Percentiles rank a stretch among this genome's conserved stretches.
Conservation (phyloP, 1,284 basidiomycete genomes). For the Cryptococcus hybrid region DNA sequence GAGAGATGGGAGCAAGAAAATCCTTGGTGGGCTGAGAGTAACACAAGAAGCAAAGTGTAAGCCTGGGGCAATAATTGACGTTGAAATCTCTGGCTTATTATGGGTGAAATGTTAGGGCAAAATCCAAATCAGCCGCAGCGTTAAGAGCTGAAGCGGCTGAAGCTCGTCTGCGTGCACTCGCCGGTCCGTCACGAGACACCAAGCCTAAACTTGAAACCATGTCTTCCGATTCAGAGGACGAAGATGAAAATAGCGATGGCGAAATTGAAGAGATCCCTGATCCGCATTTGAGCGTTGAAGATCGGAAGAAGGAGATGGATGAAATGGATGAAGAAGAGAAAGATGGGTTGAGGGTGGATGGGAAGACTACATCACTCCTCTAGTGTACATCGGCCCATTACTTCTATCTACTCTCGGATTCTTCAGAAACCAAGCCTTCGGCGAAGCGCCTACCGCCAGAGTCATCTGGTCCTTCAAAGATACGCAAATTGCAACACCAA, state of each 20-base stretch:
- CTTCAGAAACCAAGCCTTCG: neutral
- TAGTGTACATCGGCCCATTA: too few relatives aligned
- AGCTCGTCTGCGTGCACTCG: slow-evolving; percentile 25
- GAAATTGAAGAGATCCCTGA: slow-evolving; percentile 21
- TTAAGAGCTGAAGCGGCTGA: slow-evolving; percentile 42
- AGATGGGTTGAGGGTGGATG: slow-evolving; percentile 32
- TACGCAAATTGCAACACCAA: neutral
- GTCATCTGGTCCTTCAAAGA: neutral
- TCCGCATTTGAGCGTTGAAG: slow-evolving; percentile 27
- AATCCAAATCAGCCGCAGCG: slow-evolving; percentile 41
- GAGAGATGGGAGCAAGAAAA: slow-evolving; percentile 30
- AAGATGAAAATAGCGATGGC: slow-evolving; percentile 6
- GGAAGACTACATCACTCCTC: slow-evolving; percentile 26
- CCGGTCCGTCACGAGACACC: slow-evolving; percentile 4
- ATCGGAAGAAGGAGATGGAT: slow-evolving; percentile 31
- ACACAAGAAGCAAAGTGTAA: slow-evolving; percentile 39
- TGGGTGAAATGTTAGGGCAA: slow-evolving; percentile 22
- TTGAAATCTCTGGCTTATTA: neutral
- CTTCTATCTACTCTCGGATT: too few relatives aligned
- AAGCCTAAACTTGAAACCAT: slow-evolving; percentile 6
- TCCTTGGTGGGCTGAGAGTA: slow-evolving; percentile 44
- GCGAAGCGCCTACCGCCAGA: neutral
- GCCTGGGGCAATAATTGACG: slow-evolving; percentile 3
- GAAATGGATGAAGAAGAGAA: slow-evolving; percentile 39
- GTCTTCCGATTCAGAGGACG: neutral